Base-by-base conservation (phyloP, 2,329 filamentous ascomycete genomes). In the Aspergillus eucalypticola region DNA sequence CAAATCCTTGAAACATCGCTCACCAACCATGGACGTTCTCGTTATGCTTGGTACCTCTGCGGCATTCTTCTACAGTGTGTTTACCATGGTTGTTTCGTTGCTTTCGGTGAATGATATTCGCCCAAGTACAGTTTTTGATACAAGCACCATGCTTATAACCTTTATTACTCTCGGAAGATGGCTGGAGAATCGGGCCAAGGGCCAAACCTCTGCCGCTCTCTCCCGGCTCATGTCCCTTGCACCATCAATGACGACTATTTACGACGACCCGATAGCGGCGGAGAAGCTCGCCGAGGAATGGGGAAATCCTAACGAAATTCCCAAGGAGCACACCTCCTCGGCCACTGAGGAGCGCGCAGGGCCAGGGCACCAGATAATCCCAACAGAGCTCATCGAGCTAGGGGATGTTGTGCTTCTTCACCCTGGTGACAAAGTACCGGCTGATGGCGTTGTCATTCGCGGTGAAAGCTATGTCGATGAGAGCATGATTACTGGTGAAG, bases 401-500 rank as follows among this genome's bases (percentile, higher is more conserved):
- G 92, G 92, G 48, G 95, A 99, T 73, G 86, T 99, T 66, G 93
- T 98, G 60, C 88, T 98, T 63, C 85, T 99, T 58, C 90, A 92
- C 58, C 95, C 95, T 6, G 95, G 95, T 56, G 95, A 98, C 79
- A 98, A 98, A 80, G 92, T 99, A 60, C 94, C 95, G 1, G 94
- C 94, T 1, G 95, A 99, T 73, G 95, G 95, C 51, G 84, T 87
- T 8, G 85, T 99, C 55, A 91, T 92, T 58, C 87, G 90, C 56
- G 95, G 95, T 32, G 91, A 97, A 76, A 96, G 92, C 38, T 96
- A 96, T 70, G 86, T 97, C 21, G 92, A 99, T 67, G 95, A 99
- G 78, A 96, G 92, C 73, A 98, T 98, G 94, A 93, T 99, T 52
- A 99, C 95, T 5, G 95, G 95, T 66, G 95, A 99, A 79, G 90